Conservation (phyloP, 805 yeast genomes). For the Wickerhamiella australiensis region DNA sequence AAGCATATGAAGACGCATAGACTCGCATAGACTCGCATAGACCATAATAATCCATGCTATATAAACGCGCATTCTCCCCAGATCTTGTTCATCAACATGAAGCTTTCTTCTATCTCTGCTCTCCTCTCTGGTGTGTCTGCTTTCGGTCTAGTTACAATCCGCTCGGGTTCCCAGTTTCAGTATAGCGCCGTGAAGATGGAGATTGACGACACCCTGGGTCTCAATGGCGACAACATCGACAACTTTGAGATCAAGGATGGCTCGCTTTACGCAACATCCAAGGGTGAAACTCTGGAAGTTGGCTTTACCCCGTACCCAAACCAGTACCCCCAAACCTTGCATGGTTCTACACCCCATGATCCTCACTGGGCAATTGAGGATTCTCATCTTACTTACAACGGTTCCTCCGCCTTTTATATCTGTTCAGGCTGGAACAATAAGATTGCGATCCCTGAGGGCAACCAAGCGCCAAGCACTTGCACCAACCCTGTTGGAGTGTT, state of each 20-base stretch:
- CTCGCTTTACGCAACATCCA: background rate
- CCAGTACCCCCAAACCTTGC: background rate
- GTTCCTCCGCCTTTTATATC: background rate
- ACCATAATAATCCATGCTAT: background rate
- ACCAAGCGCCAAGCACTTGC: background rate
- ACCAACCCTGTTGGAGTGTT: background rate
- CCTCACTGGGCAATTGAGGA: slow-evolving; percentile 1
- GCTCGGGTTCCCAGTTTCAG: slow-evolving; percentile 2
- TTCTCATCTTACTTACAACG: background rate
- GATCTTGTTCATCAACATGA: background rate
- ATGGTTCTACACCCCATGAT: background rate
- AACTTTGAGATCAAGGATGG: background rate
- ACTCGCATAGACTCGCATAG: background rate
- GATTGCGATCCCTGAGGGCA: background rate
- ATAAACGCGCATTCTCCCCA: background rate
- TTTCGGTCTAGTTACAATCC: background rate
- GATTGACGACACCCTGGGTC: background rate
- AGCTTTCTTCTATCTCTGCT: background rate
- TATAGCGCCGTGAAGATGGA: slow-evolving; percentile 1
- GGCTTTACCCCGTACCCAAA: background rate
- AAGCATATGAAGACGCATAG: background rate
- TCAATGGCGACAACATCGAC: background rate
- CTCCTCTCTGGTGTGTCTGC: background rate
- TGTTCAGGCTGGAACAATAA: slow-evolving; percentile 1
- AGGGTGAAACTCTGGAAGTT: background rate